Percentiles rank a stretch among this genome's conserved stretches.
phyloP scores from a whole-genome alignment of 148 eudicot genomes.

The Cornus controversa region DNA sequence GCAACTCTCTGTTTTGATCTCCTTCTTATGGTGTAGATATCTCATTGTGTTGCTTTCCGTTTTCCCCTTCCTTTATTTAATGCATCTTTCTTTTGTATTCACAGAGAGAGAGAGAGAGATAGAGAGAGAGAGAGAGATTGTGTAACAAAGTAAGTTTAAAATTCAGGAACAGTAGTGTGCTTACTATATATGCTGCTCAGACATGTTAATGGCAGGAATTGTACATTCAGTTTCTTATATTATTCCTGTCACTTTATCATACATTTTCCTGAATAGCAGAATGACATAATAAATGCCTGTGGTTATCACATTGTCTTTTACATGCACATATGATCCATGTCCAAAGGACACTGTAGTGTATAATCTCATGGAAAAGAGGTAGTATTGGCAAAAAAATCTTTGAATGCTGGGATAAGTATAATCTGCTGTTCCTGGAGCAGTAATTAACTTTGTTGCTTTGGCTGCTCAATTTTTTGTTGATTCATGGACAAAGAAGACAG shows the following conservation, averaged over 20 bases:
- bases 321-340: not conserved
- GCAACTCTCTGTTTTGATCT: too few relatives aligned
- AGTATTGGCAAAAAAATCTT: not conserved
- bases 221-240: not conserved
- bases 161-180: not conserved
- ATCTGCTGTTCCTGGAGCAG: not conserved
- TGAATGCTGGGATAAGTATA: not conserved
- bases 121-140: not conserved
- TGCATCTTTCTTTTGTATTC: too few relatives aligned
- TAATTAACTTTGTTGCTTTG: not conserved
- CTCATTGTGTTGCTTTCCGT: too few relatives aligned
- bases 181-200: not conserved
- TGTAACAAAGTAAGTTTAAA: not conserved
- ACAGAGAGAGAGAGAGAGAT: not conserved
- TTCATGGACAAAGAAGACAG: not conserved
- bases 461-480: not conserved
- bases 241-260: too few relatives aligned
- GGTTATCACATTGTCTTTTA: not conserved
- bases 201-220: not conserved
- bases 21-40: too few relatives aligned
- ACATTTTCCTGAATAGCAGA: not conserved
- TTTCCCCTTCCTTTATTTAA: too few relatives aligned
- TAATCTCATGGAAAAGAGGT: not conserved
- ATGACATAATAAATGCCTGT: too few relatives aligned
- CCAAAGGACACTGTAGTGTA: not conserved